phyloP scores from a whole-genome alignment of 2,329 filamentous ascomycete genomes.

The Neophaeococcomyces aloes region DNA sequence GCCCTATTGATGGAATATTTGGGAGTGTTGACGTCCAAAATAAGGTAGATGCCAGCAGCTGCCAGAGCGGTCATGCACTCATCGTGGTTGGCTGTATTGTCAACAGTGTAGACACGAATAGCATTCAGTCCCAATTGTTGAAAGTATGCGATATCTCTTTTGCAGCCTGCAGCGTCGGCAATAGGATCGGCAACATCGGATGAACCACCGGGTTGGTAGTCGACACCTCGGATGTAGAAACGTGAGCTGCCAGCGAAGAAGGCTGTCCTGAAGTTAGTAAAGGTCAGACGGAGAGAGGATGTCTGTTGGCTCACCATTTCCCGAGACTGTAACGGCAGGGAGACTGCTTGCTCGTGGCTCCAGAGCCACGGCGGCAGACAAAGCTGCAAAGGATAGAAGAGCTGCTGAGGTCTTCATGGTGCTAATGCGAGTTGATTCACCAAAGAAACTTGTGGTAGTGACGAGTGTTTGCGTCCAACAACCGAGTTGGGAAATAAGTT shows the following conservation, averaged over 20 bases:
- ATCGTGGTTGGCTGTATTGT: constrained; percentile 73
- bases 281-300: neutral
- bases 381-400: constrained; percentile 30
- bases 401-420: constrained; percentile 45
- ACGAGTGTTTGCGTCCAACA: constrained; percentile 1
- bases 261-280: constrained; percentile 29
- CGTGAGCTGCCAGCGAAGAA: constrained; percentile 54
- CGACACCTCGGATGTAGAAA: constrained; percentile 44
- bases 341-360: constrained; percentile 36
- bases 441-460: neutral
- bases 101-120: constrained; percentile 82
- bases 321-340: constrained; percentile 50
- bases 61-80: constrained; percentile 73
- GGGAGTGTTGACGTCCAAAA: constrained; percentile 85
- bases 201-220: constrained; percentile 57
- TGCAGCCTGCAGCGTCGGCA: constrained; percentile 58
- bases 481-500: neutral
- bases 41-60: constrained; percentile 82
- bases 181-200: constrained; percentile 62
- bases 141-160: constrained; percentile 72
- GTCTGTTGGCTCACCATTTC: constrained; percentile 41
- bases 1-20: constrained; percentile 77
- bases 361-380: constrained; percentile 36
- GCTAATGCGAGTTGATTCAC: constrained; percentile 9
- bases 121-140: constrained; percentile 81